Evolutionary conservation across 2,329 filamentous ascomycete genomes (phyloP).

Genomic region (Blastomyces gilchristii): DNA sequence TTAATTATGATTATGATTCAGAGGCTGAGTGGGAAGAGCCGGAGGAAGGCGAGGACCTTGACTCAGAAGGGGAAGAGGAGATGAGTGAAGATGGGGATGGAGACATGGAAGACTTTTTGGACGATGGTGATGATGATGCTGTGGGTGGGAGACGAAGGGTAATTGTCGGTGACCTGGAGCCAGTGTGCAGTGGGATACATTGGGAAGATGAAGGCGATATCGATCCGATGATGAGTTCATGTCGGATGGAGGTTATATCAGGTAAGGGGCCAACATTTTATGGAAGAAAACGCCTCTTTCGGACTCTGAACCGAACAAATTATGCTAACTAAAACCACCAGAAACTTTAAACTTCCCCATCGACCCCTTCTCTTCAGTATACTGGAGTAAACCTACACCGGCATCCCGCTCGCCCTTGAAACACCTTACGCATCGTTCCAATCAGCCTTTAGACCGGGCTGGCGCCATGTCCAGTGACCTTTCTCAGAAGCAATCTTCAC

Average conservation of each 20-base stretch:
- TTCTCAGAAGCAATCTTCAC: not conserved
- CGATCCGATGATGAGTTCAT: conserved; percentile 45
- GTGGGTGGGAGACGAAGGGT: conserved; percentile 47
- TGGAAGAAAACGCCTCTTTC: not conserved
- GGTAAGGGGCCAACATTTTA: conserved; percentile 42
- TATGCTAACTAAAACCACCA: conserved; percentile 8
- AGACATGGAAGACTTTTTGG: conserved; percentile 82
- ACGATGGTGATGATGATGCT: conserved; percentile 66
- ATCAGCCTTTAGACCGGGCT: conserved; percentile 17
- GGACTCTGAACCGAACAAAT: not conserved
- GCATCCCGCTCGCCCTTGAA: conserved; percentile 18
- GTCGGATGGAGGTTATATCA: conserved; percentile 64
- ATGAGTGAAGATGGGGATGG: conserved; percentile 58
- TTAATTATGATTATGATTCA: conserved; percentile 56
- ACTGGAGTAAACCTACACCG: conserved; percentile 52
- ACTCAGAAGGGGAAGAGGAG: conserved; percentile 54
- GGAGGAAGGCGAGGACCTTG: conserved; percentile 61
- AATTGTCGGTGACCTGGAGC: conserved; percentile 59
- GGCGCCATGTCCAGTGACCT: not conserved
- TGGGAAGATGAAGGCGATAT: conserved; percentile 57
- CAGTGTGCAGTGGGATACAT: conserved; percentile 67
- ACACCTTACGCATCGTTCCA: conserved; percentile 10
- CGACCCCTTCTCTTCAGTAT: conserved; percentile 71
- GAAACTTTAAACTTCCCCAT: conserved; percentile 50
- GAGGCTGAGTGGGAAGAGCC: conserved; percentile 58